Conservation (phyloP, 805 yeast genomes). For the Teunomyces lycoperdinae region DNA sequence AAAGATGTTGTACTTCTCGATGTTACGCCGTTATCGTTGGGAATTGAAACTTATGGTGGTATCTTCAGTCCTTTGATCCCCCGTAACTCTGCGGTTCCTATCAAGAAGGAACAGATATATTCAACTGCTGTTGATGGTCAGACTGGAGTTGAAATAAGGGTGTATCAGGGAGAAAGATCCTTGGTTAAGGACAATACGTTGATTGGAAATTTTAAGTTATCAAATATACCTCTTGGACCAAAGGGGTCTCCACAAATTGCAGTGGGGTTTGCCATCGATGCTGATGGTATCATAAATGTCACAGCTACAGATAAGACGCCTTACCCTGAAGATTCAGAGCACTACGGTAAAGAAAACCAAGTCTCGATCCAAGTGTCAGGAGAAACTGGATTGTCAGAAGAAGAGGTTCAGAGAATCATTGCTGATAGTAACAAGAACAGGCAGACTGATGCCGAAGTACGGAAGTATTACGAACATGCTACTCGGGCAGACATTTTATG, state of each 20-base stretch:
- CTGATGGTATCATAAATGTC: conserved; percentile 68
- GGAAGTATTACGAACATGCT: conserved; percentile 67
- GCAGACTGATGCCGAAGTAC: conserved; percentile 56
- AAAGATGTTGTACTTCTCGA: conserved; percentile 26
- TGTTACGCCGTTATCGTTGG: conserved; percentile 36
- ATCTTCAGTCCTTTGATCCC: conserved; percentile 77
- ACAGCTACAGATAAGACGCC: conserved; percentile 54
- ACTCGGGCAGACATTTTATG: conserved; percentile 75
- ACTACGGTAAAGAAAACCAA: conserved; percentile 46
- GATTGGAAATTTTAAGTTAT: conserved; percentile 70
- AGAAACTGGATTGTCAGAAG: conserved; percentile 55
- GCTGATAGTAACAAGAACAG: conserved; percentile 64
- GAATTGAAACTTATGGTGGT: conserved; percentile 85
- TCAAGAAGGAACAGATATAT: conserved; percentile 68
- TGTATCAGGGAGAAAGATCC: conserved; percentile 79
- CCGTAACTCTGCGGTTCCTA: conserved; percentile 75
- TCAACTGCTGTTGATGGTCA: conserved; percentile 85
- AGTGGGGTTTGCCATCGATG: conserved; percentile 76
- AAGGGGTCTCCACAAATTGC: conserved; percentile 79
- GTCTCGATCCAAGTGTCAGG: conserved; percentile 50
- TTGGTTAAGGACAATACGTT: conserved; percentile 73
- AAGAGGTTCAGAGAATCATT: conserved; percentile 61
- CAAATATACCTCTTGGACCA: conserved; percentile 72
- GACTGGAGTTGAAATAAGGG: conserved; percentile 77
- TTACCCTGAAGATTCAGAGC: conserved; percentile 33